Conservation (phyloP, 1,284 basidiomycete species). For the Heterobasidion parviporum region DNA sequence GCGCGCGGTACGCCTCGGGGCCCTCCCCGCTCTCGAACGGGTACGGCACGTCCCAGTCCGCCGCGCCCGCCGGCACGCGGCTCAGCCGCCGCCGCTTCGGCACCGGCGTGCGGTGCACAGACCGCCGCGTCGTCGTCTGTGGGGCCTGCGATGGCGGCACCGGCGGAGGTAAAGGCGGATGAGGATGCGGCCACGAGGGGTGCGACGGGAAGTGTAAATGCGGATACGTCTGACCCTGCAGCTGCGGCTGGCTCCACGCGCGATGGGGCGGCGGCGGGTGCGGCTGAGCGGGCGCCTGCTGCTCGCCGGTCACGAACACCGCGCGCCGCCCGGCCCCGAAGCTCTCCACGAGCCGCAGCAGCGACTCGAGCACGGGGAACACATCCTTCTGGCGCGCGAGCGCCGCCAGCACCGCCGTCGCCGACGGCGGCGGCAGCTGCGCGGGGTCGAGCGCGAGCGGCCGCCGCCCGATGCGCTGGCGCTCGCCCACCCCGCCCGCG, state of each 20-base stretch:
- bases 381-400: conserved; percentile 56
- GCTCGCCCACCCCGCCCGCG: conserved; percentile 18
- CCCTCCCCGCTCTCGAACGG: conserved; percentile 65
- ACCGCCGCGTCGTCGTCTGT: neutral
- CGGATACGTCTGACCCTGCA: too few relatives aligned
- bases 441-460: conserved; percentile 22
- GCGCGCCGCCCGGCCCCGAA: neutral
- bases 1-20: conserved; percentile 46
- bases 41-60: conserved; percentile 73
- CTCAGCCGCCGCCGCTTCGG: conserved; percentile 55
- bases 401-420: conserved; percentile 48
- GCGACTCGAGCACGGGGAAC: conserved; percentile 53
- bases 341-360: conserved; percentile 40
- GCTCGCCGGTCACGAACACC: too few relatives aligned
- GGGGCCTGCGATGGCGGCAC: neutral
- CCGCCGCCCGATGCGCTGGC: conserved; percentile 14
- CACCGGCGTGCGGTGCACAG: conserved; percentile 9
- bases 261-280: neutral
- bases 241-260: too few relatives aligned
- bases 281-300: neutral
- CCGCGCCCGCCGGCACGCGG: conserved; percentile 65
- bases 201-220: neutral
- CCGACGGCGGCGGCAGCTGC: conserved; percentile 37
- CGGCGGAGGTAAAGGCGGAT: too few relatives aligned
- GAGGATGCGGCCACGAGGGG: neutral